Conservation (phyloP, 2,329 filamentous ascomycete genomes). For the Paecilomyces sp. region DNA sequence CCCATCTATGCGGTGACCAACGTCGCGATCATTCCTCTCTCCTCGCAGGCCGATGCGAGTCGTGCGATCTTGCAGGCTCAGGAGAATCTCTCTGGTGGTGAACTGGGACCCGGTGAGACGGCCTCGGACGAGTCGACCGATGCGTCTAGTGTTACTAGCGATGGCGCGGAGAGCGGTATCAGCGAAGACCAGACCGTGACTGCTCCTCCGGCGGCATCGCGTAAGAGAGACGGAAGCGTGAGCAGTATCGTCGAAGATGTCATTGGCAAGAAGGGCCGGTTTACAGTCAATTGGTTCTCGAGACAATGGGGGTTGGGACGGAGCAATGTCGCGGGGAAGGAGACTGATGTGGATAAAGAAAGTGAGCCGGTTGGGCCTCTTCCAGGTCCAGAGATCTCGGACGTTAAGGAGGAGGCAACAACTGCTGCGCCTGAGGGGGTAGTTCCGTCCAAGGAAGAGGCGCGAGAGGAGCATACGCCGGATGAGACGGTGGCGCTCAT, state of each 20-base stretch:
- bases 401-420: conserved; percentile 7
- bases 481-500: conserved; percentile 53
- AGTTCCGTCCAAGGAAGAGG: conserved; percentile 1
- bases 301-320: conserved; percentile 69
- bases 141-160: background rate
- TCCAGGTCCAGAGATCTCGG: conserved; percentile 2
- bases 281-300: conserved; percentile 88
- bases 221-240: conserved; percentile 20
- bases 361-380: conserved; percentile 11
- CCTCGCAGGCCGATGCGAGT: conserved; percentile 66
- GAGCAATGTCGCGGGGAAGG: conserved; percentile 59
- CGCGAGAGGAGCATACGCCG: conserved; percentile 7
- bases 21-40: conserved; percentile 81
- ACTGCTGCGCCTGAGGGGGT: conserved; percentile 5
- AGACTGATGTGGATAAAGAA: conserved; percentile 36
- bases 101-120: conserved; percentile 24
- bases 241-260: conserved; percentile 78
- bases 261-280: conserved; percentile 71
- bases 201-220: conserved; percentile 1
- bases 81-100: conserved; percentile 36
- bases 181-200: background rate
- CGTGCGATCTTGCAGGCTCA: conserved; percentile 61
- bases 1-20: conserved; percentile 84
- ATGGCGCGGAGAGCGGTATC: background rate
- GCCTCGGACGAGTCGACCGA: conserved; percentile 5